Conservation (phyloP, 495 filamentous ascomycete genomes). For the Haplographium delicatum region DNA sequence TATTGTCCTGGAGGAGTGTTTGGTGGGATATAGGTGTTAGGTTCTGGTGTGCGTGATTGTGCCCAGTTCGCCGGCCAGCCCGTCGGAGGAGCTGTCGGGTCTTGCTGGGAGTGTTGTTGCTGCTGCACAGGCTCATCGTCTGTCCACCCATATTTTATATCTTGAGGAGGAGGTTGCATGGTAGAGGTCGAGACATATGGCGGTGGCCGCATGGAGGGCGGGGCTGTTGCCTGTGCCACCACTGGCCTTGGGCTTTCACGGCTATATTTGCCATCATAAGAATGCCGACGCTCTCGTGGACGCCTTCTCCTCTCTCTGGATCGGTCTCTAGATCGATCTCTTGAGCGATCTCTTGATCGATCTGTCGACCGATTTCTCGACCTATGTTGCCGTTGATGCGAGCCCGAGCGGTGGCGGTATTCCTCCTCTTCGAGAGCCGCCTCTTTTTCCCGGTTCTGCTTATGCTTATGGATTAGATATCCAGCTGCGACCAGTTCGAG, state of each 20-base stretch:
- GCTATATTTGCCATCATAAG: conserved; percentile 10
- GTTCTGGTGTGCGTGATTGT: conserved; percentile 12
- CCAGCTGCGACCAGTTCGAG: conserved; percentile 23
- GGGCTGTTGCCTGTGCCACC: not conserved
- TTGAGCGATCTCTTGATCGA: no score
- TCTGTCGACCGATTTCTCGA: not conserved
- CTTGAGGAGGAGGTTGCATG: conserved; percentile 10
- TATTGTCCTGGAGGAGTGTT: not conserved
- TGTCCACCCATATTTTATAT: conserved; percentile 23
- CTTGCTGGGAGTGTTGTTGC: conserved; percentile 3
- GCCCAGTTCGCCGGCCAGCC: conserved; percentile 22
- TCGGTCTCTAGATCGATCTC: no score
- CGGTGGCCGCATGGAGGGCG: not conserved
- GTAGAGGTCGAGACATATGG: not conserved
- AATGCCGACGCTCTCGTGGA: conserved; percentile 5
- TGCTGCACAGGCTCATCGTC: not conserved
- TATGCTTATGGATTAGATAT: conserved; percentile 23
- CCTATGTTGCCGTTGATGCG: conserved; percentile 2
- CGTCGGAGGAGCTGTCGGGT: conserved; percentile 11
- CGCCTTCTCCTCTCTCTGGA: conserved; percentile 2
- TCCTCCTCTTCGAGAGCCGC: conserved; percentile 14
- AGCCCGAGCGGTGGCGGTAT: conserved; percentile 1
- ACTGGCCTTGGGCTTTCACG: conserved; percentile 9
- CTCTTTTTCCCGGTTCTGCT: conserved; percentile 20
- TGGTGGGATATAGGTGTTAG: not conserved